Evolutionary conservation across 129 eudicot species (phyloP), one percentile per base, ranked within the genome.

Genomic region (Scalesia atractyloides): DNA sequence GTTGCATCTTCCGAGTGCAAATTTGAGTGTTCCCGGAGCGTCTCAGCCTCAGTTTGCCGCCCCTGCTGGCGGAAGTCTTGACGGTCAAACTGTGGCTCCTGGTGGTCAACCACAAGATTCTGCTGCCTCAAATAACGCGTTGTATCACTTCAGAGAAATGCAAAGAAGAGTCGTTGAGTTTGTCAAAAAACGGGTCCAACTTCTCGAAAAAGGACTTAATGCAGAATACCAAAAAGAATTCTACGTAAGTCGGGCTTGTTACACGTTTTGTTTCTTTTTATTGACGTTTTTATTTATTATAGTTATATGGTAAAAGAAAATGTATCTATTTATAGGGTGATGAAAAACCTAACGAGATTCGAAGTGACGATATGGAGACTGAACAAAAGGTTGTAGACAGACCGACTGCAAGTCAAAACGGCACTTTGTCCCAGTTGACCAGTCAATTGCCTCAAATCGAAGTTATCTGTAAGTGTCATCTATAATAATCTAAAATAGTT

Each of bases 111-210:
- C 82, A 60, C 89, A 77, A 73, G 82, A 81, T 64, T 72, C 66
- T 65, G 72, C 66, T 22, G 71, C 85, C 71, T 64, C 88, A 66
- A 82, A 64, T 71, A 85, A 83, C 65, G 52, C 85, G 1, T 68
- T 89, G 30, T 81, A 85, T 72, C 88, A 87, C 76, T 89, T 81
- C 59, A 77, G 96, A 64, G 98, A 93, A 81, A 89, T 87, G 96
- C 98, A 93, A 74, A 87, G 98, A 82, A 87, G 95, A 71, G 91
- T 85, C 56, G 96, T 93, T 22, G 98, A 93, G 70, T 93, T 87
- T 66, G 76, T 93, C 57, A 93, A 93, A 81, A 93, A 84, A 57
- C 85, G 98, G 15, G 95, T 93, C 68, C 89, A 87, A 16, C 97
- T 94, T 85, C 69, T 94, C 64, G 96, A 94, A 79, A 94, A 90